Evolutionary conservation across 1,284 basidiomycete species (phyloP).

Genomic region (Leccinum pallidistipes): DNA sequence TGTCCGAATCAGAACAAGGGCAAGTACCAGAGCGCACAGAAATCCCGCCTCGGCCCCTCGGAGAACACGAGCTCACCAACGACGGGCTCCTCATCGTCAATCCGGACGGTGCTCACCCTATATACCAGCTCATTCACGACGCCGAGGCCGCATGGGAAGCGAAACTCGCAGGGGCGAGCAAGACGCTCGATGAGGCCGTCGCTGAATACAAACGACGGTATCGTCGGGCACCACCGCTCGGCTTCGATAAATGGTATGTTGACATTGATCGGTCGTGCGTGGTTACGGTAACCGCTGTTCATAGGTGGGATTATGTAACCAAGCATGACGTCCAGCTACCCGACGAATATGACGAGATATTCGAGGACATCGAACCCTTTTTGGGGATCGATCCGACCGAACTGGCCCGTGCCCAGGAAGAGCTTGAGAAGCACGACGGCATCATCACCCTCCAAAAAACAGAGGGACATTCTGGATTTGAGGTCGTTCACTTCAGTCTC

Average conservation of each 20-base stretch:
- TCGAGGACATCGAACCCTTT: slow-evolving; percentile 51
- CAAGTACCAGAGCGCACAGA: not conserved
- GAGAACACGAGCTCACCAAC: slow-evolving; percentile 23
- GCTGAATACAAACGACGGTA: slow-evolving; percentile 50
- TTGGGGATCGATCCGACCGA: slow-evolving; percentile 53
- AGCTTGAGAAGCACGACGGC: slow-evolving; percentile 35
- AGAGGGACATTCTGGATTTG: slow-evolving; percentile 2
- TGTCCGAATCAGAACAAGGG: not conserved
- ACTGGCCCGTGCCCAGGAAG: slow-evolving; percentile 39
- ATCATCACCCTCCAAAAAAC: slow-evolving; percentile 20
- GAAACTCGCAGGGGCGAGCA: slow-evolving; percentile 45
- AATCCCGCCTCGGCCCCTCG: slow-evolving; percentile 1
- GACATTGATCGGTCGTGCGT: not conserved
- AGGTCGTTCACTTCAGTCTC: slow-evolving; percentile 18
- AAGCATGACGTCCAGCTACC: slow-evolving; percentile 54
- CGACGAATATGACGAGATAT: slow-evolving; percentile 61
- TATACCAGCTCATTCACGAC: slow-evolving; percentile 44
- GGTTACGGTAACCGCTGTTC: not conserved
- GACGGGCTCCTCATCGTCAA: slow-evolving; percentile 36
- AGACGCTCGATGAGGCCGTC: slow-evolving; percentile 44
- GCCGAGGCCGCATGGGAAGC: slow-evolving; percentile 42
- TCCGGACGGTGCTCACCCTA: slow-evolving; percentile 40
- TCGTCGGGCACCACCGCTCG: slow-evolving; percentile 47
- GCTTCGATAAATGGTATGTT: slow-evolving; percentile 57
- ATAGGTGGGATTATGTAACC: slow-evolving; percentile 57